Conservation (phyloP, 495 filamentous ascomycete genomes). For the Neurospora hispaniola region DNA sequence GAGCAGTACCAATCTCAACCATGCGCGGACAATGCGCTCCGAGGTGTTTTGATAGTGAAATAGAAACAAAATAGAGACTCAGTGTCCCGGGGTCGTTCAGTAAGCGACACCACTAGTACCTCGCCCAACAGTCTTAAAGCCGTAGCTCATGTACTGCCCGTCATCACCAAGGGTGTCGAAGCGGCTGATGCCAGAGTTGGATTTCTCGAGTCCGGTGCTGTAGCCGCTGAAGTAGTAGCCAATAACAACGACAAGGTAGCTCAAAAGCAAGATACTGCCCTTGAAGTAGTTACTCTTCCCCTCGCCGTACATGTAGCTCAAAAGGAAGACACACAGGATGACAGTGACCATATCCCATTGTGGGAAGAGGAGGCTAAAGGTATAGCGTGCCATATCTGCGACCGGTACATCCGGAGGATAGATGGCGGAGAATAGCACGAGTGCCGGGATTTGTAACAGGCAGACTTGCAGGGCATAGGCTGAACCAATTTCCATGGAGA, state of each 20-base stretch:
- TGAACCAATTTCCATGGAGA: conserved; percentile 98
- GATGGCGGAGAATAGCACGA: conserved; percentile 80
- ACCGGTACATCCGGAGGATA: conserved; percentile 28
- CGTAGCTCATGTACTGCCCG: conserved; percentile 37
- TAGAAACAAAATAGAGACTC: neutral
- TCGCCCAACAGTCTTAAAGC: conserved; percentile 41
- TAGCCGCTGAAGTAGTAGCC: conserved; percentile 86
- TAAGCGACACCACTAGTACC: conserved; percentile 26
- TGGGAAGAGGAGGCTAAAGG: conserved; percentile 91
- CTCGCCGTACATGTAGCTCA: conserved; percentile 97
- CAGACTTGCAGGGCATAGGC: conserved; percentile 97
- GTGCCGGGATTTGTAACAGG: conserved; percentile 87
- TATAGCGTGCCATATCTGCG: conserved; percentile 56
- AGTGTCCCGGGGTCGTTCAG: conserved; percentile 2
- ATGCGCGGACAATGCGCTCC: neutral
- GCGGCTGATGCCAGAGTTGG: conserved; percentile 50
- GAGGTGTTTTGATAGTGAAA: neutral
- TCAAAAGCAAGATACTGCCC: conserved; percentile 86
- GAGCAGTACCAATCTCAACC: neutral
- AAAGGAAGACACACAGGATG: conserved; percentile 91
- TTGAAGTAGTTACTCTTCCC: conserved; percentile 94
- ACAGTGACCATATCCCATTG: conserved; percentile 99
- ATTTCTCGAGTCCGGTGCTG: conserved; percentile 47
- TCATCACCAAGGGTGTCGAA: conserved; percentile 56
- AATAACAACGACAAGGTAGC: conserved; percentile 83